Base-by-base conservation (phyloP, 345 rosid genomes). In the Linum lewisii region DNA sequence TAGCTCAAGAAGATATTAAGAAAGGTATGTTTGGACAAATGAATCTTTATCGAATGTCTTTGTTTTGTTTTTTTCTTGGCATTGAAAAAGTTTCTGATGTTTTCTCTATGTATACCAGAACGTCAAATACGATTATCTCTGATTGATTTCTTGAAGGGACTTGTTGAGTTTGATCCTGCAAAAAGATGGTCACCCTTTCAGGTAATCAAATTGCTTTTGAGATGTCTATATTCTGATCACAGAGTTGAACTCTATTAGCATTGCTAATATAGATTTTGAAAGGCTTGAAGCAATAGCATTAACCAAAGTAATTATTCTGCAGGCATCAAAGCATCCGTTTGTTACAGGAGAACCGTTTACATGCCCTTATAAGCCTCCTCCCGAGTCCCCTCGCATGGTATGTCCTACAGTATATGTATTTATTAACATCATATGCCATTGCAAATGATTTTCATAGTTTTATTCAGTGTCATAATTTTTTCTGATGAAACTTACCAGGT, bases 131-230 rank as follows among this genome's bases (percentile, higher is more conserved):
- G 99, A 51, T 67, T 87, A 65, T 97, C 99, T 69, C 75, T 94
- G 77, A 66, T 94, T 74, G 99, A 94, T 84, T 94, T 94, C 78
- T 81, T 94, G 71, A 84, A 86, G 73, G 99, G 99, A 75, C 90
- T 94, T 63, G 87, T 94, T 61, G 97, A 90, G 83, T 90, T 94
- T 67, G 99, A 94, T 79, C 99, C 99, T 54, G 96, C 82, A 45
- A 90, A 87, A 82, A 84, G 99, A 60, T 94, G 99, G 99, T 90
- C 99, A 22, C 99, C 99, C 69, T 83, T 80, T 73, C 99, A 94
- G 97, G 97, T 94, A 60, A 56, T 69, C 57, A 54, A 36, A 51
- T 63, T 61, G 61, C 64, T 54, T 38, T 21, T 26, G 51, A 62
- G 53, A 29, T 56, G 63, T 73, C 56, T 63, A 42, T 21, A 69